Evolutionary conservation across 31 red algal genomes (phyloP), one percentile per base, ranked within the genome.

Genomic region (Odonthalia washingtoniensis): DNA sequence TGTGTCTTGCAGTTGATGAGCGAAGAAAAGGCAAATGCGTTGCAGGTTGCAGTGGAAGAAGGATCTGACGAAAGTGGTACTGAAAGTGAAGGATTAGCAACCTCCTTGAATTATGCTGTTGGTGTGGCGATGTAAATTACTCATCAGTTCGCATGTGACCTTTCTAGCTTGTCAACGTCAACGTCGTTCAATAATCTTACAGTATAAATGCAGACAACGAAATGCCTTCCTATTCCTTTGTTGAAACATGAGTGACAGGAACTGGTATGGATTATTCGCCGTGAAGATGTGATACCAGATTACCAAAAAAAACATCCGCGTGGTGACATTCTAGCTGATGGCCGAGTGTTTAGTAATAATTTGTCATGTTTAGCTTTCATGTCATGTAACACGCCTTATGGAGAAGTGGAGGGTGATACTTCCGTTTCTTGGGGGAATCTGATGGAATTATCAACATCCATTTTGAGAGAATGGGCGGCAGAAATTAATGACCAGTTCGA

Each of bases 281-380:
- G 85, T 24, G 88, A 89, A 30, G 17, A 40, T 27, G 49, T 57
- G 12, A 31, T 35, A 5, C 34, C 63, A 63, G 45, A 62, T 3
- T 62, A 70, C 4, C 72, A n/a, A n/a, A n/a, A 36, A 3, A 44
- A 63, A 34, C 72, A 87, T 64, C 84, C 84, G 4, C 72, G 73
- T 14, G 84, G 84, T 42, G 84, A n/a, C n/a, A n/a, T n/a, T n/a
- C n/a, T n/a, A n/a, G n/a, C n/a, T n/a, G n/a, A n/a, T n/a, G n/a
- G n/a, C n/a, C n/a, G n/a, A n/a, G n/a, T n/a, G n/a, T 89, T 97
- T 70, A 91, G 95, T 28, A 97, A 97, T 49, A 97, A 91, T 21
- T 64, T 97, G 0, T 82, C 81, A 1, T 38, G 75, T 18, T 83
- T 96, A 28, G 69, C 89, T 4, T 74, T 91, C 31, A 96, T 96